Conservation (phyloP, 768 basidiomycete genomes). For the Rhizopogon vesiculosus region DNA sequence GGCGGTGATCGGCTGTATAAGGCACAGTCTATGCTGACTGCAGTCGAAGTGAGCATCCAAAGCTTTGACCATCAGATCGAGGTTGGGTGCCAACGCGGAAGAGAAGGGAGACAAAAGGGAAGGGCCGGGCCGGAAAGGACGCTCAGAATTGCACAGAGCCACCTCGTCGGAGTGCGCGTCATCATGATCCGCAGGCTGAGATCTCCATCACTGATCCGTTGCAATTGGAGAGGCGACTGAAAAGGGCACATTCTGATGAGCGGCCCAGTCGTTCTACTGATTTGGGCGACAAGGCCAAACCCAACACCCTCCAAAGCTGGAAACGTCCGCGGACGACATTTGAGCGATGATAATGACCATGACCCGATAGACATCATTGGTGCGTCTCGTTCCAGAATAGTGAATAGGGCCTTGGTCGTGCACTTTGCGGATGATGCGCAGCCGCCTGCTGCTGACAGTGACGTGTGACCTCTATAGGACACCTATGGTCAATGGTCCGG, state of each 20-base stretch:
- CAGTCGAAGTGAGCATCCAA: conserved; percentile 79
- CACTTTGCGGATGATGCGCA: conserved; percentile 42
- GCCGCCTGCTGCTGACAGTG: background rate
- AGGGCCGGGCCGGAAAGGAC: conserved; percentile 24
- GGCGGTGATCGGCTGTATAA: conserved; percentile 63
- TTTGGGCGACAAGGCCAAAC: conserved; percentile 41
- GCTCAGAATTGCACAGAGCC: conserved; percentile 31
- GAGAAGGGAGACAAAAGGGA: conserved; percentile 45
- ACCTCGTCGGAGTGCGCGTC: conserved; percentile 64
- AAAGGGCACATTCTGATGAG: conserved; percentile 61
- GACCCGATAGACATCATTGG: conserved; percentile 43
- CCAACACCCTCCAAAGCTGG: conserved; percentile 14
- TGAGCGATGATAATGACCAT: conserved; percentile 38
- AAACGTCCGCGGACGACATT: conserved; percentile 52
- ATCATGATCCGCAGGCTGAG: conserved; percentile 70
- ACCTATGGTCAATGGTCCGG: background rate
- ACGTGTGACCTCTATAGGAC: background rate
- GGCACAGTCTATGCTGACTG: conserved; percentile 86
- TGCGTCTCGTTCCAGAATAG: conserved; percentile 14
- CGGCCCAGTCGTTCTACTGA: conserved; percentile 44
- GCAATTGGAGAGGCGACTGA: conserved; percentile 68
- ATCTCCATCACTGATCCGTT: conserved; percentile 70
- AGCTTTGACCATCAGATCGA: conserved; percentile 79
- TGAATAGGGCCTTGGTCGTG: conserved; percentile 32
- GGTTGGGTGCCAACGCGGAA: conserved; percentile 75